These are phyloP conservation scores for Pythium rishiriense DNA, from an alignment of 352 stramenopile species.

Conservation along the genomic window DNA sequence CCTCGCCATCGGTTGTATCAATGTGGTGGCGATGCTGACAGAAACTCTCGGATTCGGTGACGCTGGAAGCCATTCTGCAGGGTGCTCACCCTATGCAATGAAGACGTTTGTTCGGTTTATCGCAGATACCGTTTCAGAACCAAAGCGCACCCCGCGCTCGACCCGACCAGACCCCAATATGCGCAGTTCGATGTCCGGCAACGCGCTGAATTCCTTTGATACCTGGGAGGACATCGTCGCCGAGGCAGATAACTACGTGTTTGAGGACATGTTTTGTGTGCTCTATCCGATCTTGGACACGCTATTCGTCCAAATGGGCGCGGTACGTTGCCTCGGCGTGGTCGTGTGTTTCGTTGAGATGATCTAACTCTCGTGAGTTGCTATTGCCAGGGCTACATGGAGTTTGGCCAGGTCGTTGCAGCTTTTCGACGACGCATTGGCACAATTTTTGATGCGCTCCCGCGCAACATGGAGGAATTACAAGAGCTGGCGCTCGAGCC, in stretches of 20 bases:
- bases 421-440: constrained; percentile 66
- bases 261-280: constrained; percentile 84
- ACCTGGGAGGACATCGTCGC: constrained; percentile 75
- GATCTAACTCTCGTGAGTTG: background rate
- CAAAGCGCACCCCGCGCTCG: constrained; percentile 8
- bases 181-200: constrained; percentile 34
- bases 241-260: constrained; percentile 78
- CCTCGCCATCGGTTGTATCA: constrained; percentile 86
- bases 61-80: constrained; percentile 73
- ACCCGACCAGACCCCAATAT: constrained; percentile 2
- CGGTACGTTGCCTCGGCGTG: constrained; percentile 47
- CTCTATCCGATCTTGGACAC: constrained; percentile 78
- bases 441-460: constrained; percentile 74
- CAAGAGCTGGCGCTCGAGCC: constrained; percentile 67
- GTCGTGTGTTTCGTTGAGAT: background rate
- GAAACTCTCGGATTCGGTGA: constrained; percentile 80
- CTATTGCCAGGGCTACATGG: constrained; percentile 79
- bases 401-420: constrained; percentile 80
- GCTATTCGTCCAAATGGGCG: constrained; percentile 87
- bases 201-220: constrained; percentile 42
- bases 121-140: constrained; percentile 40
- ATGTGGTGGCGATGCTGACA: constrained; percentile 69
- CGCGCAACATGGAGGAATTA: constrained; percentile 59
- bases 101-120: constrained; percentile 80
- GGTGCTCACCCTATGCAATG: constrained; percentile 65